Conservation (phyloP, 2,329 filamentous ascomycete species). For the Colletotrichum sp. region DNA sequence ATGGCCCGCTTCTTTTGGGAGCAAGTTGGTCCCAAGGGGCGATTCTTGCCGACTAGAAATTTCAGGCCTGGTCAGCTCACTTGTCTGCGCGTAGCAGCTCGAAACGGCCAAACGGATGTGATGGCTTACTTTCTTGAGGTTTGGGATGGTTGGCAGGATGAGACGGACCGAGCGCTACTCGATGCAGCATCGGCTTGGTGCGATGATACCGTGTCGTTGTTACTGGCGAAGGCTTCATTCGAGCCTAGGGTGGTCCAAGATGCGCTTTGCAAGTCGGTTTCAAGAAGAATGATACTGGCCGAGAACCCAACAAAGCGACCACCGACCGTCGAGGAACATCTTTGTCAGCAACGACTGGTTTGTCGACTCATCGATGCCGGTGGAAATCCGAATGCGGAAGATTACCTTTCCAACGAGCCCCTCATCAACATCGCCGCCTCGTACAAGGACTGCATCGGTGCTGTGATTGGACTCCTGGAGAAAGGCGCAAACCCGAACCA, state of each 20-base stretch:
- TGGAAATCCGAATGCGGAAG: neutral
- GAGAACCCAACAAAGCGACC: neutral
- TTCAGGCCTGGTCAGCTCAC: neutral
- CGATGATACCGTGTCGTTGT: neutral
- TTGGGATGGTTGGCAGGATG: neutral
- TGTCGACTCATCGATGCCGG: neutral
- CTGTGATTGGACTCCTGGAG: neutral
- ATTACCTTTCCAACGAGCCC: neutral
- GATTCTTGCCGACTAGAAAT: neutral
- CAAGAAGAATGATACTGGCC: neutral
- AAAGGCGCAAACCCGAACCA: neutral
- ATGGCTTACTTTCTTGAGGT: neutral
- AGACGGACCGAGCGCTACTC: neutral
- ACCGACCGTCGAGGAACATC: neutral
- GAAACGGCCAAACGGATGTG: neutral
- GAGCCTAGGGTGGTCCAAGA: neutral
- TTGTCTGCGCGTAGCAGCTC: neutral
- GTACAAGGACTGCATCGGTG: neutral
- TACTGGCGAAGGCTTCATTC: neutral
- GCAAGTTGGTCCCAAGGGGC: neutral
- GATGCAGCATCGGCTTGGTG: neutral
- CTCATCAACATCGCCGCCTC: neutral
- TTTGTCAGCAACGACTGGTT: neutral
- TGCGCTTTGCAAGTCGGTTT: neutral
- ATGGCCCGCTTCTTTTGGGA: slow-evolving; percentile 30